Evolutionary conservation across 768 basidiomycete species (phyloP).

Genomic region (Lactarius sp.): DNA sequence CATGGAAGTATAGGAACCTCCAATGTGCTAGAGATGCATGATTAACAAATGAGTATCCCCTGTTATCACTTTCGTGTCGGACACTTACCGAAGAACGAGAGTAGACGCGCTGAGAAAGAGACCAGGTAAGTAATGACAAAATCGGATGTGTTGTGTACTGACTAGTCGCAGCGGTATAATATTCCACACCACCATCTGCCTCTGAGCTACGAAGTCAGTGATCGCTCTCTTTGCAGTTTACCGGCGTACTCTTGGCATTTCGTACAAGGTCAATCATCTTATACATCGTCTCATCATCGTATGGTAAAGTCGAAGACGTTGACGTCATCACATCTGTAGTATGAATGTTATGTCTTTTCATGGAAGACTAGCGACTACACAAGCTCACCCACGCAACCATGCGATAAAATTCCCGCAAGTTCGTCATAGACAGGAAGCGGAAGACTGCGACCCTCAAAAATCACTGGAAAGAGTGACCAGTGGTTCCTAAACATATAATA

Average conservation of each 20-base stretch:
- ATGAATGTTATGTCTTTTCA: not conserved
- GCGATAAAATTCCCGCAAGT: slow-evolving; percentile 36
- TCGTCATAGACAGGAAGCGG: slow-evolving; percentile 27
- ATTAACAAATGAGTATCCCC: no score
- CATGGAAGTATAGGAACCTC: slow-evolving; percentile 18
- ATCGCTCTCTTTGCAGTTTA: not conserved
- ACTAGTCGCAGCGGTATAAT: slow-evolving; percentile 8
- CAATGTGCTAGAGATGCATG: slow-evolving; percentile 8
- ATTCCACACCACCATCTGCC: not conserved
- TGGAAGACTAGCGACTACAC: not conserved
- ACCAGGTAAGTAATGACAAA: not conserved
- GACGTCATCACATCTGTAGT: slow-evolving; percentile 13
- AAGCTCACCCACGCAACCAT: slow-evolving; percentile 38
- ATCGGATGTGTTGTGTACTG: not conserved
- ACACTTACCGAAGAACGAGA: slow-evolving; percentile 10
- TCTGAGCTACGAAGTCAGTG: not conserved
- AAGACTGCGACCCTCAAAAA: slow-evolving; percentile 12
- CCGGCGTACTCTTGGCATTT: slow-evolving; percentile 8
- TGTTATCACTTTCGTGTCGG: no score
- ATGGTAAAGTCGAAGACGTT: slow-evolving; percentile 9
- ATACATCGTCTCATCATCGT: slow-evolving; percentile 7
- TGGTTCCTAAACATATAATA: slow-evolving; percentile 28
- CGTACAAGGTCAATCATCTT: slow-evolving; percentile 7
- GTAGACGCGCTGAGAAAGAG: slow-evolving; percentile 7
- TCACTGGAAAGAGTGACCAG: slow-evolving; percentile 29